Percentiles rank a stretch among this genome's conserved stretches.
phyloP scores from a whole-genome alignment of 225 moss, liverwort and hornwort species.

The Bryum argenteum region DNA sequence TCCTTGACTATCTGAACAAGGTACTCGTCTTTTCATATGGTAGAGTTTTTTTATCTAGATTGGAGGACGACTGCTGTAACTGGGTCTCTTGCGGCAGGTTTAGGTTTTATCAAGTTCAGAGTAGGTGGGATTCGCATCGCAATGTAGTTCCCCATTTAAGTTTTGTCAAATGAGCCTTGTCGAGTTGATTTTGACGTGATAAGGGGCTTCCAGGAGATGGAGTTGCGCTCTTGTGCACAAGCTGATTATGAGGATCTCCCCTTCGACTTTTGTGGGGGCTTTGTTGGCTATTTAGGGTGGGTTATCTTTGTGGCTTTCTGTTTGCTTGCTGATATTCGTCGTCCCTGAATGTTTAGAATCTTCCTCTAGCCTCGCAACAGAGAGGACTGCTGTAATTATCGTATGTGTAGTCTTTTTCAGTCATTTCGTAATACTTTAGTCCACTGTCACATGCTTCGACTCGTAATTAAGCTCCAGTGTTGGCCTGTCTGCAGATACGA shows the following conservation, averaged over 20 bases:
- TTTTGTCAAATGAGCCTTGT: slow-evolving; percentile 18
- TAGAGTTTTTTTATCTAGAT: slow-evolving; percentile 11
- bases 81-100: slow-evolving; percentile 3
- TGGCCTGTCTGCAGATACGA: slow-evolving; percentile 69
- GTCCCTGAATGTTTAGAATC: neutral
- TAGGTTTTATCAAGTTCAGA: neutral
- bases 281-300: slow-evolving; percentile 96
- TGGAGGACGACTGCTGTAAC: slow-evolving; percentile 14
- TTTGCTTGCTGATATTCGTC: slow-evolving; percentile 7
- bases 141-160: slow-evolving; percentile 12
- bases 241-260: slow-evolving; percentile 86
- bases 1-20: slow-evolving; percentile 81
- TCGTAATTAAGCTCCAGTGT: slow-evolving; percentile 18
- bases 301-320: slow-evolving; percentile 29
- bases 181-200: slow-evolving; percentile 26
- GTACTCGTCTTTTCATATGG: slow-evolving; percentile 32
- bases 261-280: slow-evolving; percentile 99
- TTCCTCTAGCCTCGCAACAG: slow-evolving; percentile 2
- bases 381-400: neutral
- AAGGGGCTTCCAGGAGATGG: slow-evolving; percentile 74
- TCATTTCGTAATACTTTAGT: neutral
- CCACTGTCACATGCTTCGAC: neutral
- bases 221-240: slow-evolving; percentile 65
- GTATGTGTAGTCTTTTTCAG: neutral
- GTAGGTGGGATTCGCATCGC: neutral